These are phyloP conservation scores for Haplosporangium sp. DNA, from an alignment of 371 early-diverging fungal species.

Conservation along the genomic window DNA sequence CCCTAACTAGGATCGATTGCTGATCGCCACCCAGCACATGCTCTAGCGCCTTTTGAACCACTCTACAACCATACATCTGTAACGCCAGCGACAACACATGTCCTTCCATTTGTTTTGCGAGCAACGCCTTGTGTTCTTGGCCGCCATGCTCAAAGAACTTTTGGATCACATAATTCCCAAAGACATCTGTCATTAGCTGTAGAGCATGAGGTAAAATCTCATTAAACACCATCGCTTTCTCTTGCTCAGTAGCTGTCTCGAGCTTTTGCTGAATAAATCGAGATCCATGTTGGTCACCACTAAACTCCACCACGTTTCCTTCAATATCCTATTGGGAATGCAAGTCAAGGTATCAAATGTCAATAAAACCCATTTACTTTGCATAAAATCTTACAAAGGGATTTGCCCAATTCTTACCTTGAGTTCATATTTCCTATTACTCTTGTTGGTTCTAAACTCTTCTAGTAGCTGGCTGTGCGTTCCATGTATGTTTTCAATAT, in stretches of 20 bases:
- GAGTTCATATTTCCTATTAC: constrained; percentile 88
- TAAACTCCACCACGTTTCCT: constrained; percentile 95
- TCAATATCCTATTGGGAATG: constrained; percentile 78
- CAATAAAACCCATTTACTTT: neutral
- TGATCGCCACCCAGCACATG: constrained; percentile 84
- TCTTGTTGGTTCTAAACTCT: constrained; percentile 94
- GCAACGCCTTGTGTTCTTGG: constrained; percentile 86
- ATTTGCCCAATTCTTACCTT: constrained; percentile 55
- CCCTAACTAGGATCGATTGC: constrained; percentile 90
- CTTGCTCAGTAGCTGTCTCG: constrained; percentile 93
- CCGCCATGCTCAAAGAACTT: constrained; percentile 99
- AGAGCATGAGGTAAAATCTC: constrained; percentile 94
- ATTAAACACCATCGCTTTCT: constrained; percentile 96
- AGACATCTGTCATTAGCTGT: constrained; percentile 99
- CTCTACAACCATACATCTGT: constrained; percentile 99
- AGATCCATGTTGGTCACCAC: constrained; percentile 99
- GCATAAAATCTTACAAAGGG: too few species aligned
- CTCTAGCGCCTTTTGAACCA: constrained; percentile 98
- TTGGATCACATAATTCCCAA: constrained; percentile 99
- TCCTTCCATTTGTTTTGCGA: constrained; percentile 94
- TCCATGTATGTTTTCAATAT: constrained; percentile 20
- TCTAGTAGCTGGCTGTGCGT: constrained; percentile 81
- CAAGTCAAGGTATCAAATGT: neutral
- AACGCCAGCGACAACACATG: constrained; percentile 94
- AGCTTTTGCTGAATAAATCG: constrained; percentile 99